Base-by-base conservation (phyloP, 352 stramenopile genomes). In the Globisporangium viniferum region DNA sequence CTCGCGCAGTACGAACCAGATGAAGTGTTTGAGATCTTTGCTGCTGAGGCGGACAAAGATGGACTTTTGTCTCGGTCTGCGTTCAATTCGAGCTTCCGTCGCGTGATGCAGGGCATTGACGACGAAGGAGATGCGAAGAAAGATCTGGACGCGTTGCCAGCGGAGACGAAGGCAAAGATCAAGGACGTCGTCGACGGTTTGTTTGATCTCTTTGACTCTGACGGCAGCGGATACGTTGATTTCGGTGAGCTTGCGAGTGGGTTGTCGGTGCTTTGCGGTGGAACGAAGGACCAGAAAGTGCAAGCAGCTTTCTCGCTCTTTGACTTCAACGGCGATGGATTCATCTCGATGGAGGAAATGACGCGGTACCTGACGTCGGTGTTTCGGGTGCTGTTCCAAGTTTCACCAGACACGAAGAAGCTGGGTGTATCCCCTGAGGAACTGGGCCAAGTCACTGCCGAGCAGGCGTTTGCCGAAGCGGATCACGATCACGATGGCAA, bases 1-100 rank as follows among this genome's bases (percentile, higher is more conserved):
- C 75, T 96, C 5, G 79, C 82, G 46, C 73, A 86, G 36, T 92
- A 89, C 55, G 80, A 89, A 33, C 86, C 90, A 0, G 81, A 91
- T 35, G 82, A 95, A 73, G 88, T 97, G 14, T 96, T 97, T 70
- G 88, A 95, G 60, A 86, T 94, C 49, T 91, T 97, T 78, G 88
- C 86, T 0, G 71, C 78, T 10, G 87, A 92, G 70, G 84, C 88
- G 5, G 81, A 96, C 64, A 69, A 86, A 66, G 75, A 94, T 5
- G 88, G 90, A 0, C 53, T 92, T 5, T 67, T 97, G 18, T 92
- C 85, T 18, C 82, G 84, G 2, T 66, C 75, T n/a, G 82, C 87
- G 24, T 96, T 96, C 65, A 84, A 92, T 39, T 62, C 79, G 65
- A 95, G 85, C 73, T 97, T 93, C 75, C 72, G 75, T 3, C 86